Evolutionary conservation across 192 early-diverging fungal species (phyloP).

Genomic region (Phycomyces blakesleeanus): DNA sequence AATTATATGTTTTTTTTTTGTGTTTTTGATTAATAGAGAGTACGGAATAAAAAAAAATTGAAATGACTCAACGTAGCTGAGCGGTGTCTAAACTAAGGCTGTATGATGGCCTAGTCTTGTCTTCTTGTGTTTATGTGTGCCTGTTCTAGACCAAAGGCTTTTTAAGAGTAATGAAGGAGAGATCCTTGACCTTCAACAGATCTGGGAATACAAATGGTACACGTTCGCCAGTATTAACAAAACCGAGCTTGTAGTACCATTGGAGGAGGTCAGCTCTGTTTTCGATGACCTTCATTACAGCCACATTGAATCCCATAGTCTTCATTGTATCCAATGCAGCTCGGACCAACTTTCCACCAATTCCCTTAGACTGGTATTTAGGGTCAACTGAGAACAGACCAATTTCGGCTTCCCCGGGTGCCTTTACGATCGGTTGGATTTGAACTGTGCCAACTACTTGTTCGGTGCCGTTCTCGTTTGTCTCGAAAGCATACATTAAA

Average conservation of each 20-base stretch:
- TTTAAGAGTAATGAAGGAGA: slow-evolving; percentile 40
- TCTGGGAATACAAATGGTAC: slow-evolving; percentile 40
- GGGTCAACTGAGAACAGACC: slow-evolving; percentile 47
- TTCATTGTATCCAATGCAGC: slow-evolving; percentile 32
- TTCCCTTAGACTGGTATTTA: slow-evolving; percentile 42
- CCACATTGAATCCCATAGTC: slow-evolving; percentile 29
- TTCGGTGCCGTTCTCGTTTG: slow-evolving; percentile 8
- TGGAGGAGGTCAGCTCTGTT: slow-evolving; percentile 38
- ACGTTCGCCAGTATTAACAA: slow-evolving; percentile 40
- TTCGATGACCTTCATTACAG: slow-evolving; percentile 38
- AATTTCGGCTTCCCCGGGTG: slow-evolving; percentile 37
- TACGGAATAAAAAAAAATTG: too few species aligned
- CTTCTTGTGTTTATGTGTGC: too few species aligned
- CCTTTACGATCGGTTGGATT: slow-evolving; percentile 32
- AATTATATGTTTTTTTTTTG: too few species aligned
- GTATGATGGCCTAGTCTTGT: too few species aligned
- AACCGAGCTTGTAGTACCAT: slow-evolving; percentile 49
- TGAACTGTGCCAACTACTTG: slow-evolving; percentile 46
- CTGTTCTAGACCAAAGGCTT: slow-evolving; percentile 3
- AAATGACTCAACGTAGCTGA: too few species aligned
- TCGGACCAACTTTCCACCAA: slow-evolving; percentile 45
- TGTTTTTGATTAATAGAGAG: too few species aligned
- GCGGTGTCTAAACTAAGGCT: too few species aligned
- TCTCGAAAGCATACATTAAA: slow-evolving; percentile 40
- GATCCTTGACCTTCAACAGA: slow-evolving; percentile 26